Evolutionary conservation across 768 basidiomycete genomes (phyloP).

Genomic region (Gyrodon lividus): DNA sequence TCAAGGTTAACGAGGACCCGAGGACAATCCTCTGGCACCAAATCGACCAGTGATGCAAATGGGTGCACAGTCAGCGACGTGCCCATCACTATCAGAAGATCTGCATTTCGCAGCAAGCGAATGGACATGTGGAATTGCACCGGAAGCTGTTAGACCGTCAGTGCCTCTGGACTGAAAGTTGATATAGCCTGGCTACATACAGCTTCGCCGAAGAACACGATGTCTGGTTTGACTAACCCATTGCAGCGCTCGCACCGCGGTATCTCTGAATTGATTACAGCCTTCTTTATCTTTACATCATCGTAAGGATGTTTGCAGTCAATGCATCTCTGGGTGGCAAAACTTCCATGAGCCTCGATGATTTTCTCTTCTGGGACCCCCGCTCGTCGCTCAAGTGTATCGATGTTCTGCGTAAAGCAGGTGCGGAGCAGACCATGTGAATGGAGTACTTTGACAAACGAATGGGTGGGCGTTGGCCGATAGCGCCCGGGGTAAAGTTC

Average conservation of each 20-base stretch:
- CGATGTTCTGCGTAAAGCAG: slow-evolving; percentile 91
- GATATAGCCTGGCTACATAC: slow-evolving; percentile 41
- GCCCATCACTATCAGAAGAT: slow-evolving; percentile 88
- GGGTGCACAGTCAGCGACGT: slow-evolving; percentile 87
- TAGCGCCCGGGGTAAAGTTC: slow-evolving; percentile 91
- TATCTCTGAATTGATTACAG: slow-evolving; percentile 53
- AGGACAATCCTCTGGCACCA: slow-evolving; percentile 58
- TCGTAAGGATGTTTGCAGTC: slow-evolving; percentile 62
- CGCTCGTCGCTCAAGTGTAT: slow-evolving; percentile 85
- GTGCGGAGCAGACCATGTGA: slow-evolving; percentile 65
- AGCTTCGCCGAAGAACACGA: slow-evolving; percentile 88
- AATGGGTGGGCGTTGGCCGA: slow-evolving; percentile 86
- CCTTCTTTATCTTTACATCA: slow-evolving; percentile 63
- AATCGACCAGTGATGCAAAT: slow-evolving; percentile 73
- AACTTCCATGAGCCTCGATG: slow-evolving; percentile 95
- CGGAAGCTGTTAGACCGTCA: slow-evolving; percentile 58
- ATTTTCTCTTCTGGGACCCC: slow-evolving; percentile 73
- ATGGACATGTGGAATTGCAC: slow-evolving; percentile 59
- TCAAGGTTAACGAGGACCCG: slow-evolving; percentile 92
- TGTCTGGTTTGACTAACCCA: slow-evolving; percentile 89
- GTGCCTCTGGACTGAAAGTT: slow-evolving; percentile 1
- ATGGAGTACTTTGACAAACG: slow-evolving; percentile 83
- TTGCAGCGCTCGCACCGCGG: slow-evolving; percentile 66
- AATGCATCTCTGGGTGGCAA: slow-evolving; percentile 84
- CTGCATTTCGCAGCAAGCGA: slow-evolving; percentile 57